Conservation (phyloP, 2,329 filamentous ascomycete species). For the Fusarium fujikuroi region DNA sequence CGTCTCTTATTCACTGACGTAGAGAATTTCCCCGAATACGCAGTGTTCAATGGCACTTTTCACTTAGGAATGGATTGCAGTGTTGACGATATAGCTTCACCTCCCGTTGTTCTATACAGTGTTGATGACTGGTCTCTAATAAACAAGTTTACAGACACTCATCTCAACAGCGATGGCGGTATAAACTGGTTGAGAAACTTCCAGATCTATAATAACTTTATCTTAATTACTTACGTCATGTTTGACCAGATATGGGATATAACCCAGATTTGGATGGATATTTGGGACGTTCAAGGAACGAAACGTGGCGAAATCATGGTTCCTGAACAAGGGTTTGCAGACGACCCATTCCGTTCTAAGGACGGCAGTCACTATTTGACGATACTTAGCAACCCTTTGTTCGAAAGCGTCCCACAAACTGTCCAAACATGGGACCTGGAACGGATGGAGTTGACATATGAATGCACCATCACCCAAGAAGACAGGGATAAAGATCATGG, state of each 20-base stretch:
- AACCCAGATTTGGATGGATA: neutral
- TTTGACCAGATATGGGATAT: neutral
- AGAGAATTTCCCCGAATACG: neutral
- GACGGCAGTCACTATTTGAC: neutral
- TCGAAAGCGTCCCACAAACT: neutral
- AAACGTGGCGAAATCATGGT: neutral
- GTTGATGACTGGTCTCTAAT: neutral
- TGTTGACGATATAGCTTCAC: too few relatives aligned
- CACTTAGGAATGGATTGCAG: neutral
- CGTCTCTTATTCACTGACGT: neutral
- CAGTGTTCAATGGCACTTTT: neutral
- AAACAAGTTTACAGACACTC: neutral
- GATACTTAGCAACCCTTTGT: neutral
- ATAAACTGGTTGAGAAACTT: neutral
- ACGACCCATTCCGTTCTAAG: neutral
- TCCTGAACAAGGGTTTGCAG: neutral
- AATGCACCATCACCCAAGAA: neutral
- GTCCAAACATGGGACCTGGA: neutral
- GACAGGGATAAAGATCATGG: neutral
- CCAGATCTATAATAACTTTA: neutral
- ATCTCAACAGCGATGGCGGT: neutral
- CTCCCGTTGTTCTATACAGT: neutral
- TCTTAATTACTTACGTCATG: neutral
- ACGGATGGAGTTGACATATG: neutral
- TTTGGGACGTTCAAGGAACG: slow-evolving; percentile 10